A percentile compares a stretch with the other conserved stretches of the same genome.
phyloP scores from a whole-genome alignment of 176 grass and related monocot genomes.

The Cenchrus fungigraminus region DNA sequence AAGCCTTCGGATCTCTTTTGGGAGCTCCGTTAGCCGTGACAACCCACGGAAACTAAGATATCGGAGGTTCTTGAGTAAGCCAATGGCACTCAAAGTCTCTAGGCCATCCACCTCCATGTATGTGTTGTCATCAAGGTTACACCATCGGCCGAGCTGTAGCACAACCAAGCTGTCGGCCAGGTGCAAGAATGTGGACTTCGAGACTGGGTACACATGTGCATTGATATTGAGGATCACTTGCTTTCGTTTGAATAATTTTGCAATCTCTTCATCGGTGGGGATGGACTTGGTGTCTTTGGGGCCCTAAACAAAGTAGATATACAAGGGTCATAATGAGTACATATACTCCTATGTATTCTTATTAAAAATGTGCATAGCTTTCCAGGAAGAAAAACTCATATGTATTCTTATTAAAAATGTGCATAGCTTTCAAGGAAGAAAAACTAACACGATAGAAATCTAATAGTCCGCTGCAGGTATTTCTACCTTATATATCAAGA shows the following conservation, averaged over 20 bases:
- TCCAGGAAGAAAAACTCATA: neutral
- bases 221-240: slow-evolving; percentile 30
- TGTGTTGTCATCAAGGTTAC: neutral
- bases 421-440: too few species aligned
- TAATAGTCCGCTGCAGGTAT: neutral
- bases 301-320: neutral
- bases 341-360: neutral
- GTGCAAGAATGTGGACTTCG: neutral
- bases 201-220: slow-evolving; percentile 46
- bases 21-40: slow-evolving; percentile 37
- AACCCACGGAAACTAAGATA: slow-evolving; percentile 51
- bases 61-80: slow-evolving; percentile 27
- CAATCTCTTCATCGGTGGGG: neutral
- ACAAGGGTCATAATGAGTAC: neutral
- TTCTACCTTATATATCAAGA: neutral
- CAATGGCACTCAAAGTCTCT: neutral
- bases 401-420: too few species aligned
- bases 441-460: neutral
- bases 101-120: slow-evolving; percentile 44
- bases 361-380: too few species aligned
- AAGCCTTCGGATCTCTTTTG: neutral
- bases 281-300: neutral
- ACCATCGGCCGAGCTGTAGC: slow-evolving; percentile 42
- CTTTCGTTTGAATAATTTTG: neutral
- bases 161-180: neutral